These are phyloP conservation scores for Fusarium pseudoanthophilum DNA, from an alignment of 2,329 filamentous ascomycete genomes.

Conservation along the genomic window DNA sequence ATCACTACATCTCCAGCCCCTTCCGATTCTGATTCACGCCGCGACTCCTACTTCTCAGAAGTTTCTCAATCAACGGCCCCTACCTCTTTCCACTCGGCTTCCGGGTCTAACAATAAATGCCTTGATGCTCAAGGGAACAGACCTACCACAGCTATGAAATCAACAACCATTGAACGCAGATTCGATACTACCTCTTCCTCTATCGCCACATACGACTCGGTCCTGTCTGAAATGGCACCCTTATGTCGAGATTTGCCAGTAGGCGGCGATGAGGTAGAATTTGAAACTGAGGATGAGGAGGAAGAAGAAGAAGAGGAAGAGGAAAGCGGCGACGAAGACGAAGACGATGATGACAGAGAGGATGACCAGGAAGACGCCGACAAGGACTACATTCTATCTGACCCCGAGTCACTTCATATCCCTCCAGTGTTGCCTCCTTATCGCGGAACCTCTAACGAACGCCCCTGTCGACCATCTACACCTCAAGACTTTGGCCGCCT, in stretches of 20 bases:
- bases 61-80: slow-evolving; percentile 45
- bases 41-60: slow-evolving; percentile 45
- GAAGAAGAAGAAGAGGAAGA: slow-evolving; percentile 34
- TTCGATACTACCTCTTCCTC: slow-evolving; percentile 59
- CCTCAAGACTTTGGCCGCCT: slow-evolving; percentile 84
- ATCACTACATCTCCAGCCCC: slow-evolving; percentile 41
- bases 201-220: slow-evolving; percentile 83
- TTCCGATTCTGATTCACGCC: slow-evolving; percentile 42
- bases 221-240: slow-evolving; percentile 54
- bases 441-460: slow-evolving; percentile 66
- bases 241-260: slow-evolving; percentile 39
- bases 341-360: slow-evolving; percentile 50
- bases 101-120: slow-evolving; percentile 39
- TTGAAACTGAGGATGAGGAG: slow-evolving; percentile 38
- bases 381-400: slow-evolving; percentile 43
- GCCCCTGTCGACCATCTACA: slow-evolving; percentile 78
- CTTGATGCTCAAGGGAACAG: slow-evolving; percentile 25
- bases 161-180: slow-evolving; percentile 24
- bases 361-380: slow-evolving; percentile 42
- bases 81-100: slow-evolving; percentile 43
- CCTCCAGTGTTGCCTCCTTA: slow-evolving; percentile 66
- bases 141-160: slow-evolving; percentile 14
- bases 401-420: slow-evolving; percentile 51
- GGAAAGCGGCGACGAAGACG: slow-evolving; percentile 41
- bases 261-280: slow-evolving; percentile 38